Conservation (phyloP, 108 stramenopile species). For the Nitzschia sp. region DNA sequence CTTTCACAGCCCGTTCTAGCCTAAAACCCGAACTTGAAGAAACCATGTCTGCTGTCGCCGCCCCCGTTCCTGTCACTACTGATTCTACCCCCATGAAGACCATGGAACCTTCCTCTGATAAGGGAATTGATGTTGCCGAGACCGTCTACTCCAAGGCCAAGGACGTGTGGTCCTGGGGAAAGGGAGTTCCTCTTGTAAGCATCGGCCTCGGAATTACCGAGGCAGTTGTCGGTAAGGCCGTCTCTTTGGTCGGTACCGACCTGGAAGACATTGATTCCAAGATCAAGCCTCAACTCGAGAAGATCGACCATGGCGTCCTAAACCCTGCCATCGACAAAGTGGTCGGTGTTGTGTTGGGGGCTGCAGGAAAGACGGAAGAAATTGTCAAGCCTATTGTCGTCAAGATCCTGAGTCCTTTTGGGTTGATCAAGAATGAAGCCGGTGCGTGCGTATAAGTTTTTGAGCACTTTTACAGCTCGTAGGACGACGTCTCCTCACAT, state of each 20-base stretch:
- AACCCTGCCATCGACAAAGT: conserved; percentile 64
- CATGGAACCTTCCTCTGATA: neutral
- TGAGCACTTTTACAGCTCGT: too few relatives aligned
- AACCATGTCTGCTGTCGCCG: neutral
- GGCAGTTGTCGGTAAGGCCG: conserved; percentile 58
- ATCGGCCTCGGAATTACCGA: conserved; percentile 66
- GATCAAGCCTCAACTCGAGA: conserved; percentile 54
- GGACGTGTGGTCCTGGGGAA: conserved; percentile 74
- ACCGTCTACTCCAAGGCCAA: conserved; percentile 58
- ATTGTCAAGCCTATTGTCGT: conserved; percentile 50
- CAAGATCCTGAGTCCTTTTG: conserved; percentile 31
- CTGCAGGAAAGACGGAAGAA: conserved; percentile 57
- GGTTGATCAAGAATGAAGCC: conserved; percentile 21
- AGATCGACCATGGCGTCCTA: conserved; percentile 55
- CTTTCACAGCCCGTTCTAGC: neutral
- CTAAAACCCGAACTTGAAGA: conserved; percentile 7
- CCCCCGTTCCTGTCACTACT: neutral
- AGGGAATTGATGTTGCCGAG: conserved; percentile 55
- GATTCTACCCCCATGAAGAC: neutral
- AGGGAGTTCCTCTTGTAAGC: conserved; percentile 52
- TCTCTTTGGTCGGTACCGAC: conserved; percentile 48
- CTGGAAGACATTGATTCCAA: conserved; percentile 38
- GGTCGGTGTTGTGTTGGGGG: conserved; percentile 44
- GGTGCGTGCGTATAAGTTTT: neutral
- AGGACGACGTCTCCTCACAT: neutral